Percentiles rank a stretch among this genome's conserved stretches.
These are phyloP conservation scores for Candida labiduridarum DNA, from an alignment of 1,139 yeast genomes.

Conservation along the genomic window DNA sequence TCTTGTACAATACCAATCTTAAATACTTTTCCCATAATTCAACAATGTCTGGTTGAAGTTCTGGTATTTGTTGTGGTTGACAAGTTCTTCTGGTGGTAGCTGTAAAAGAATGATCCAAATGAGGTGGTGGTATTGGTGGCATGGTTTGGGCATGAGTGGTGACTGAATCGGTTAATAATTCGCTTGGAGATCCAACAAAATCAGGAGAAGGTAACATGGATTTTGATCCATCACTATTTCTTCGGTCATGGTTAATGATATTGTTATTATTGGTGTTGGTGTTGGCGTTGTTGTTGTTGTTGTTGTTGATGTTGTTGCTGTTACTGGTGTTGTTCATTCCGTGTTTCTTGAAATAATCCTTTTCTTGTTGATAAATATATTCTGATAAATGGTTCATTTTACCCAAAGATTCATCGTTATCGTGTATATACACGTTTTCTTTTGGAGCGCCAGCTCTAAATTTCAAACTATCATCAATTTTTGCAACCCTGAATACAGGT, in stretches of 20 bases:
- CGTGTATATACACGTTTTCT: constrained; percentile 19
- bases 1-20: constrained; percentile 35
- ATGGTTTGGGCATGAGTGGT: constrained; percentile 4
- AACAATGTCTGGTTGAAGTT: constrained; percentile 17
- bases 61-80: not conserved
- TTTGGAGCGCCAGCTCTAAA: constrained; percentile 31
- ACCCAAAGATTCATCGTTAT: constrained; percentile 14
- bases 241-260: no score
- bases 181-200: constrained; percentile 5
- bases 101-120: constrained; percentile 18
- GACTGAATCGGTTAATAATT: constrained; percentile 6
- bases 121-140: constrained; percentile 27
- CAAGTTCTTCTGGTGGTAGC: constrained; percentile 4
- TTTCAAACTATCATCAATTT: constrained; percentile 30
- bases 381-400: constrained; percentile 28
- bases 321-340: not conserved
- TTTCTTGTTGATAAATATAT: constrained; percentile 34
- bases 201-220: constrained; percentile 11
- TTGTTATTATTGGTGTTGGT: no score
- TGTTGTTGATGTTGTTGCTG: not conserved
- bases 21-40: constrained; percentile 44
- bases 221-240: not conserved
- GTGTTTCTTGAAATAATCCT: constrained; percentile 4
- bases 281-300: not conserved
- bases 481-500: constrained; percentile 16